A percentile compares a stretch with the other conserved stretches of the same genome.
These are phyloP conservation scores for Neonectria ditissima DNA, from an alignment of 2,329 filamentous ascomycete species.

Conservation along the genomic window DNA sequence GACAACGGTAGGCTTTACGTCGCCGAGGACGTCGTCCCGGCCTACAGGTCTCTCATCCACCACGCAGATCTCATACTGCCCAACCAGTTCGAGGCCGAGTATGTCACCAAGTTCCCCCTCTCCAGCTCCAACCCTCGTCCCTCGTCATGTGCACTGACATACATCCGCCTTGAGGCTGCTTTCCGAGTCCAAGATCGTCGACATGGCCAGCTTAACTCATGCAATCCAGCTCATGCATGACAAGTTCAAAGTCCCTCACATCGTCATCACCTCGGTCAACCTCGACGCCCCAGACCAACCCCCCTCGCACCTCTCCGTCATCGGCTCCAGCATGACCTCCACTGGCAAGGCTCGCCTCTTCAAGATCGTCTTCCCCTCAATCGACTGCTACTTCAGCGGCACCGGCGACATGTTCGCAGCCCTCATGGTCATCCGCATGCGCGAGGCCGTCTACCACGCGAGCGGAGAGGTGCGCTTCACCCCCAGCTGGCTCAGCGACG, in stretches of 20 bases:
- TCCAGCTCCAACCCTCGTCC: neutral
- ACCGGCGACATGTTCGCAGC: conserved; percentile 99
- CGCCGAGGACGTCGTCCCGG: conserved; percentile 88
- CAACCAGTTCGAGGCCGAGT: conserved; percentile 98
- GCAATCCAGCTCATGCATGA: conserved; percentile 84
- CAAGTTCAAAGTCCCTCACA: conserved; percentile 81
- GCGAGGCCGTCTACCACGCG: conserved; percentile 75
- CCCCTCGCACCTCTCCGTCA: conserved; percentile 71
- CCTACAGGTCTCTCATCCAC: conserved; percentile 82
- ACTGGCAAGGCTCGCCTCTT: conserved; percentile 81
- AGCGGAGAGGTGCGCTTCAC: conserved; percentile 61
- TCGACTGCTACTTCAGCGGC: conserved; percentile 95
- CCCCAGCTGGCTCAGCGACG: conserved; percentile 80
- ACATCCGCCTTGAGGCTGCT: conserved; percentile 71
- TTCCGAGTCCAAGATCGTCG: conserved; percentile 84
- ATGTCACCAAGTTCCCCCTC: conserved; percentile 51
- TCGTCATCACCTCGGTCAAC: conserved; percentile 91
- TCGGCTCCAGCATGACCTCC: conserved; percentile 79
- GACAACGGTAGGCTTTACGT: conserved; percentile 95
- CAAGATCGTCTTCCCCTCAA: conserved; percentile 84
- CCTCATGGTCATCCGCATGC: conserved; percentile 85
- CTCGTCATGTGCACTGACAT: conserved; percentile 16
- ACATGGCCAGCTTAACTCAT: conserved; percentile 76
- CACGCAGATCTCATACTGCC: conserved; percentile 93
- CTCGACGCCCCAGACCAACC: conserved; percentile 67